A percentile compares a stretch with the other conserved stretches of the same genome.
Evolutionary conservation across 306 rosid species (phyloP).

Genomic region (Pterocarpus santalinus): DNA sequence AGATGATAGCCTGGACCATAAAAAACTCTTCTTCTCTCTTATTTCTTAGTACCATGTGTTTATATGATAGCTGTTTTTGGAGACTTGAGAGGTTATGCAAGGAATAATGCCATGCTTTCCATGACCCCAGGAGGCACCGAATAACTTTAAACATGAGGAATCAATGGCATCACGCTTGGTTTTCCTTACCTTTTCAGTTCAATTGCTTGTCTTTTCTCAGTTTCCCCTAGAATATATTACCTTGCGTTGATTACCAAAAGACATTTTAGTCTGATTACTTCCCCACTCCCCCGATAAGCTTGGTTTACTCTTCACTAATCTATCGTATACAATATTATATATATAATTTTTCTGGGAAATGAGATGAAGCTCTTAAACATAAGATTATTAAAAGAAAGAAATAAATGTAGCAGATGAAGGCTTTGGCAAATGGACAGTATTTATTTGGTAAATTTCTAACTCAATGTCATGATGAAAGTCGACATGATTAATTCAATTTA

Average conservation of each 20-base stretch:
- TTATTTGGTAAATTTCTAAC: background rate
- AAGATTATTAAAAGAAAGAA: background rate
- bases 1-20: background rate
- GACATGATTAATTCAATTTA: background rate
- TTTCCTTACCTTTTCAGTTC: background rate
- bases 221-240: background rate
- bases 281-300: background rate
- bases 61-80: constrained; percentile 9
- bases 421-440: no score
- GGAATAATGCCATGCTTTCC: constrained; percentile 55
- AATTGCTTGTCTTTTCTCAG: background rate
- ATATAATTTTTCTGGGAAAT: background rate
- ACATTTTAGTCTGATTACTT: background rate
- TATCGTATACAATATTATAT: background rate
- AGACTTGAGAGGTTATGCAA: constrained; percentile 36
- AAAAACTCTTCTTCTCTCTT: background rate
- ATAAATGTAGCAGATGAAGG: background rate
- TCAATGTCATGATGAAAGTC: background rate
- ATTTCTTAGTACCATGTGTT: background rate
- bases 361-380: background rate
- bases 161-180: constrained; percentile 21
- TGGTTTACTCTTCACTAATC: background rate
- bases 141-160: constrained; percentile 43
- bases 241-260: background rate
- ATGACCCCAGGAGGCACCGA: constrained; percentile 12